Evolutionary conservation across 306 rosid species (phyloP).

Genomic region (cucumber (Cucumis sativus)): Cucumber_9930_V3 NC_026661.2:20669001-20669500

Average conservation of each 20-base stretch:
- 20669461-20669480: neutral
- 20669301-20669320: conserved; percentile 46
- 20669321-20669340: conserved; percentile 6
- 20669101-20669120: neutral
- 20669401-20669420: conserved; percentile 22
- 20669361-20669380: neutral
- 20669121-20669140: neutral
- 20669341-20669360: neutral
- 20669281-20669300: conserved; percentile 31
- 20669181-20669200: conserved; percentile 31
- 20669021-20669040: conserved; percentile 38
- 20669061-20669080: conserved; percentile 48
- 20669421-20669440: conserved; percentile 13
- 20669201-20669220: conserved; percentile 44
- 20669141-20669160: neutral
- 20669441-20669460: conserved; percentile 1
- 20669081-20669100: neutral
- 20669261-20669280: conserved; percentile 35
- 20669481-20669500: neutral
- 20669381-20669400: conserved; percentile 30
- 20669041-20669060: conserved; percentile 57
- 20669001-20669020: conserved; percentile 70
- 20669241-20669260: conserved; percentile 52
- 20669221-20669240: conserved; percentile 46
- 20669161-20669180: conserved; percentile 36